phyloP scores from a whole-genome alignment of 768 basidiomycete species.

The Clitopilus passeckerianus region DNA sequence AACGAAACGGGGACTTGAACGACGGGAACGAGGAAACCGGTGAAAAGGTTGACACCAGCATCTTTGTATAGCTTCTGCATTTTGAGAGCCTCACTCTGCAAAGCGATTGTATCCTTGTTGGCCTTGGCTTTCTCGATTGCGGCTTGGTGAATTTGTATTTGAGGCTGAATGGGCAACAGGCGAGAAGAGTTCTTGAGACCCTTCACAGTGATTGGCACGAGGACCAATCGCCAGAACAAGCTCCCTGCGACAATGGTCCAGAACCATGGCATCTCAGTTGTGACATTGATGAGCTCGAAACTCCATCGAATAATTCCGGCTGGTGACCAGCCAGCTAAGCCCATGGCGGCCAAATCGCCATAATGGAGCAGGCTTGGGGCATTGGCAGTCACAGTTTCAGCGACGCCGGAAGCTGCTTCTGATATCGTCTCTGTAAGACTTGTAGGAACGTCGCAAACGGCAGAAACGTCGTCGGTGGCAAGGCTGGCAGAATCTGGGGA shows the following conservation, averaged over 20 bases:
- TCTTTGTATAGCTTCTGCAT: slow-evolving; percentile 55
- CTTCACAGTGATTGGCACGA: slow-evolving; percentile 58
- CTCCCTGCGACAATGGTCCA: slow-evolving; percentile 71
- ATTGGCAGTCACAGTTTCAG: slow-evolving; percentile 20
- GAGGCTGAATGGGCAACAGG: slow-evolving; percentile 53
- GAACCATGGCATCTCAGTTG: slow-evolving; percentile 76
- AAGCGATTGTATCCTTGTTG: slow-evolving; percentile 34
- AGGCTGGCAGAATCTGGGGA: neutral
- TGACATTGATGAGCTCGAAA: slow-evolving; percentile 65
- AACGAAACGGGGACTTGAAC: slow-evolving; percentile 75
- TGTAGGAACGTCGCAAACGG: neutral
- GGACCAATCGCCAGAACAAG: slow-evolving; percentile 50
- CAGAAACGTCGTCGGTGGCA: neutral
- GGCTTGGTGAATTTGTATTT: slow-evolving; percentile 42
- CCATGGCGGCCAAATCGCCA: slow-evolving; percentile 69
- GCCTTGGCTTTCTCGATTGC: slow-evolving; percentile 31
- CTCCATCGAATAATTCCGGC: slow-evolving; percentile 58
- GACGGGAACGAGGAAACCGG: slow-evolving; percentile 45
- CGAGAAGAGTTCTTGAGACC: slow-evolving; percentile 54
- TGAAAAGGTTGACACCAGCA: slow-evolving; percentile 58
- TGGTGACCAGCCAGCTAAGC: slow-evolving; percentile 59
- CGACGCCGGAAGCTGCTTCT: slow-evolving; percentile 8
- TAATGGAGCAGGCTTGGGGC: slow-evolving; percentile 51
- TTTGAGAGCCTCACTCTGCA: slow-evolving; percentile 49
- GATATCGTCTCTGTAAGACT: neutral